Conservation (phyloP, 2,329 filamentous ascomycete genomes). For the Neopestalotiopsis clavispora region DNA sequence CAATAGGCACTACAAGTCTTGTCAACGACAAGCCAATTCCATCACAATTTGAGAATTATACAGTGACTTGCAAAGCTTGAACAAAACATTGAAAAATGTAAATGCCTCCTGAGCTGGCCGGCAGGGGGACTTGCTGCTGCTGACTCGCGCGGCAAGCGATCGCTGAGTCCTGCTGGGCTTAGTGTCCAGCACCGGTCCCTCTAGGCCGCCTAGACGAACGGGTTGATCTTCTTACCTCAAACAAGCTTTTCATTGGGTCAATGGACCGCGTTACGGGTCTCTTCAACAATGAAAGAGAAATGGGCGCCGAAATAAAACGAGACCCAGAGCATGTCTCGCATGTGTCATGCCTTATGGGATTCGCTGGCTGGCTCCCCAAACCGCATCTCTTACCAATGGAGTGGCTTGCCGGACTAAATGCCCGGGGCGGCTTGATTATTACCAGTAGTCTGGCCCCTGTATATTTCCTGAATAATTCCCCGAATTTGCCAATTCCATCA, state of each 20-base stretch:
- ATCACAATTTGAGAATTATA: too few relatives aligned
- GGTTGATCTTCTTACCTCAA: background rate
- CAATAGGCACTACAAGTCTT: background rate
- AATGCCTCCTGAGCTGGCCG: background rate
- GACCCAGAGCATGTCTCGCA: background rate
- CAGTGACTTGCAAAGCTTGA: background rate
- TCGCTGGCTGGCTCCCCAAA: background rate
- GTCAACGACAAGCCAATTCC: background rate
- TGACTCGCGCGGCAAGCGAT: background rate
- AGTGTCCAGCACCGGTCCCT: background rate
- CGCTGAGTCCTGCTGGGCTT: background rate
- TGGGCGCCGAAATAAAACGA: background rate
- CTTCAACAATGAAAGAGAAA: background rate
- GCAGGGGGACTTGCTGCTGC: background rate
- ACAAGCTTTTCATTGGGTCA: background rate
- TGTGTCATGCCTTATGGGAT: background rate
- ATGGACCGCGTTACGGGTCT: background rate
- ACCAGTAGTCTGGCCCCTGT: background rate
- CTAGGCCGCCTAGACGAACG: background rate
- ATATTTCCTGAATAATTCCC: background rate
- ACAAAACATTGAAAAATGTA: background rate
- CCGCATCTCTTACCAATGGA: background rate
- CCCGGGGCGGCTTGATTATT: background rate
- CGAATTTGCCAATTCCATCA: too few relatives aligned
- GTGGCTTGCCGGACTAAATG: background rate